These are phyloP conservation scores for Citrus cavaleriei DNA, from an alignment of 345 rosid genomes.

Conservation along the genomic window DNA sequence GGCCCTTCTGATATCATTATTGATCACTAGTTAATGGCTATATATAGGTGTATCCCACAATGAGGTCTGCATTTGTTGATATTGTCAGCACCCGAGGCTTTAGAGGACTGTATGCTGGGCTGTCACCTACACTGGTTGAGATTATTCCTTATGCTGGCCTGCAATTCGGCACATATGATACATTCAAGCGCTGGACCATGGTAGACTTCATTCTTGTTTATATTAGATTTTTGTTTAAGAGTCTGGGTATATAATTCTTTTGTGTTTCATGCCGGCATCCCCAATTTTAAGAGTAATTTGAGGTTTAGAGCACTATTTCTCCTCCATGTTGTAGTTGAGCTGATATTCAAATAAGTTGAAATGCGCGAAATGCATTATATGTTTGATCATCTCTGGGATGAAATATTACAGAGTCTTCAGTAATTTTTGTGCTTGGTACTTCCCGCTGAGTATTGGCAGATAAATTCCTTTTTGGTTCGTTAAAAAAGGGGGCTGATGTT, in stretches of 20 bases:
- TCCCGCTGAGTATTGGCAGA: neutral
- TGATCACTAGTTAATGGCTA: neutral
- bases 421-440: neutral
- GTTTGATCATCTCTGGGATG: neutral
- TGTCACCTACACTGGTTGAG: constrained; percentile 89
- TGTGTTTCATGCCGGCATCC: neutral
- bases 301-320: neutral
- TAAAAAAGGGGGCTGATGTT: neutral
- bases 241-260: neutral
- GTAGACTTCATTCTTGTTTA: constrained; percentile 33
- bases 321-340: neutral
- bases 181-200: constrained; percentile 88
- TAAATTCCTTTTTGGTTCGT: neutral
- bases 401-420: neutral
- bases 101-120: constrained; percentile 84
- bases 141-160: constrained; percentile 97
- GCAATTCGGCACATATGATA: constrained; percentile 93
- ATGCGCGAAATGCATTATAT: neutral
- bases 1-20: neutral
- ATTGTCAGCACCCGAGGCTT: constrained; percentile 70
- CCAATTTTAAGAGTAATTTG: neutral
- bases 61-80: constrained; percentile 88
- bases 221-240: neutral
- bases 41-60: constrained; percentile 84
- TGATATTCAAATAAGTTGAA: neutral